These are phyloP conservation scores for Cyanodermella asteris DNA, from an alignment of 2,329 filamentous ascomycete genomes.

Conservation along the genomic window DNA sequence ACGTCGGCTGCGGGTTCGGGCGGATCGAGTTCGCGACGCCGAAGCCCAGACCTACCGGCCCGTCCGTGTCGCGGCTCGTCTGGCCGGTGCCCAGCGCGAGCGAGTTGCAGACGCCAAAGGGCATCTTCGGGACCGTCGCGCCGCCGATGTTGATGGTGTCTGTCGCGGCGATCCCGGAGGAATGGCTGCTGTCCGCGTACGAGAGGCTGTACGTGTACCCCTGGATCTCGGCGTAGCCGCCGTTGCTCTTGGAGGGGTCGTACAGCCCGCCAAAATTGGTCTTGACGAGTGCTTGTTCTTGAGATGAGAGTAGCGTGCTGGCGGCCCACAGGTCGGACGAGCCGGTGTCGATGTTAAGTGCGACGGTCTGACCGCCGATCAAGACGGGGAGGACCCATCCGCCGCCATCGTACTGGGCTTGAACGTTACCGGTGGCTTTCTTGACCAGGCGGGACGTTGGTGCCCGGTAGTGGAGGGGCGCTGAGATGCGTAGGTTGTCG, in stretches of 20 bases:
- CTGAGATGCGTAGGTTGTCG: no score
- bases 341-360: neutral
- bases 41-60: neutral
- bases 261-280: slow-evolving; percentile 38
- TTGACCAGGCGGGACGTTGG: no score
- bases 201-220: slow-evolving; percentile 36
- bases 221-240: slow-evolving; percentile 24
- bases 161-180: slow-evolving; percentile 39
- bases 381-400: no score
- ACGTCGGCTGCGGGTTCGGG: neutral
- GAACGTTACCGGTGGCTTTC: no score
- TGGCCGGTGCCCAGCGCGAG: slow-evolving; percentile 17
- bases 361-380: neutral
- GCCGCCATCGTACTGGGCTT: no score
- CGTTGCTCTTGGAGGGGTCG: slow-evolving; percentile 28
- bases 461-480: no score
- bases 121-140: slow-evolving; percentile 35
- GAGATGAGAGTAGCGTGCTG: no score
- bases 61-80: neutral
- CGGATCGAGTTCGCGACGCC: no score
- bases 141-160: slow-evolving; percentile 47
- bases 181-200: slow-evolving; percentile 47
- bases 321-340: neutral
- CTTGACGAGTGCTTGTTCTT: no score
- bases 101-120: slow-evolving; percentile 41